phyloP scores from a whole-genome alignment of 169 alveolate species.

The Plasmodium gallinaceum region DNA sequence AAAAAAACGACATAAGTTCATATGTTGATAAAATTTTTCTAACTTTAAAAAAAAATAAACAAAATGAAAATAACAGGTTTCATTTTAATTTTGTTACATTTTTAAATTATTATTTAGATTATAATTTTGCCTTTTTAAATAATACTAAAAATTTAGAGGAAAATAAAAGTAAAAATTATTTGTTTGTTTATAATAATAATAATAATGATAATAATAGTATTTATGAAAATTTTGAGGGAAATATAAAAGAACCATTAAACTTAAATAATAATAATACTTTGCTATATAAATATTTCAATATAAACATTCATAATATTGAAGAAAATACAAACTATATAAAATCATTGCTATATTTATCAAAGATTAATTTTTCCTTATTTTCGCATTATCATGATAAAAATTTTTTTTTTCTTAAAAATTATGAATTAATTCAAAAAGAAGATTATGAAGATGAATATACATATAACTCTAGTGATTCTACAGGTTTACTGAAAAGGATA shows the following conservation, averaged over 20 bases:
- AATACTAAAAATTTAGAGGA: conserved; percentile 10
- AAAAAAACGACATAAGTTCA: background rate
- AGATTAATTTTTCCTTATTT: background rate
- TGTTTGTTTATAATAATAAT: background rate
- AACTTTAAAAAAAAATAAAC: background rate
- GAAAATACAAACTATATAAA: background rate
- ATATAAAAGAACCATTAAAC: too few species aligned
- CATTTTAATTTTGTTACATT: background rate
- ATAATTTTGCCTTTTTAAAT: conserved; percentile 41
- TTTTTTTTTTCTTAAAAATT: background rate
- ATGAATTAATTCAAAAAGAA: background rate
- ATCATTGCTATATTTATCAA: background rate
- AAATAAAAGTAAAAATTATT: conserved; percentile 17
- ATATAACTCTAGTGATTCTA: background rate
- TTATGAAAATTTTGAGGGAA: background rate
- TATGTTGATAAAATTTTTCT: background rate
- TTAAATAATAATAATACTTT: conserved; percentile 2
- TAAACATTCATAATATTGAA: conserved; percentile 20
- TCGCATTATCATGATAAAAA: background rate
- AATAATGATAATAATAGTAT: background rate
- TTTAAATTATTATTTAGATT: conserved; percentile 31
- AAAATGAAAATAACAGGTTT: background rate
- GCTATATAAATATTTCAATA: conserved; percentile 12
- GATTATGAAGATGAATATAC: background rate
- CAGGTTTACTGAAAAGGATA: background rate